Percentiles rank a stretch among this genome's conserved stretches.
Evolutionary conservation across 2,329 filamentous ascomycete species (phyloP).

Genomic region (Thielaviopsis ethacetica): DNA sequence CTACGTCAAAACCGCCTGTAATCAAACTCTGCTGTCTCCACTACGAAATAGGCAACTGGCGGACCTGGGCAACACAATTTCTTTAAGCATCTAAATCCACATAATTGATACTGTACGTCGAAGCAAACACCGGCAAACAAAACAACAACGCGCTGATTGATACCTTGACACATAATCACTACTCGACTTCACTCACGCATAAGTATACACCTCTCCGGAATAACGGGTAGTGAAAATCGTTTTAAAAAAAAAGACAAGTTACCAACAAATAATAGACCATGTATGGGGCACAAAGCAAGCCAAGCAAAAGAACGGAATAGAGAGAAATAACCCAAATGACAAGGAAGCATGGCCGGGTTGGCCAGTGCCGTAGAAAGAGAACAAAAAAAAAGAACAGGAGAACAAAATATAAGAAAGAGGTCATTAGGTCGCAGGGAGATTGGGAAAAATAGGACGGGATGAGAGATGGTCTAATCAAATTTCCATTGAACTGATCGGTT

Average conservation of each 20-base stretch:
- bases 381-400: conserved; percentile 3
- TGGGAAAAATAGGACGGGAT: background rate
- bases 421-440: background rate
- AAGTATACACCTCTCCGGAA: no score
- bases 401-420: conserved; percentile 2
- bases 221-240: no score
- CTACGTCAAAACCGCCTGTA: background rate
- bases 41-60: background rate
- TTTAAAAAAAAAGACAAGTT: background rate
- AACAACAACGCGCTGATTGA: no score
- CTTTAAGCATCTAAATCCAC: background rate
- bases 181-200: no score
- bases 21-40: background rate
- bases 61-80: background rate
- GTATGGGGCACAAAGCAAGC: background rate
- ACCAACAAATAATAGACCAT: background rate
- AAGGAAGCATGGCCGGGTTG: background rate
- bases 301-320: background rate
- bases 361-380: background rate
- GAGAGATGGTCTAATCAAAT: background rate
- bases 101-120: background rate
- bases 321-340: background rate
- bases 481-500: background rate
- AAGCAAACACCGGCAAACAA: background rate
- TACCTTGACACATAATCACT: no score